These are phyloP conservation scores for Aeminium ludgeri DNA, from an alignment of 495 filamentous ascomycete species.

Conservation along the genomic window DNA sequence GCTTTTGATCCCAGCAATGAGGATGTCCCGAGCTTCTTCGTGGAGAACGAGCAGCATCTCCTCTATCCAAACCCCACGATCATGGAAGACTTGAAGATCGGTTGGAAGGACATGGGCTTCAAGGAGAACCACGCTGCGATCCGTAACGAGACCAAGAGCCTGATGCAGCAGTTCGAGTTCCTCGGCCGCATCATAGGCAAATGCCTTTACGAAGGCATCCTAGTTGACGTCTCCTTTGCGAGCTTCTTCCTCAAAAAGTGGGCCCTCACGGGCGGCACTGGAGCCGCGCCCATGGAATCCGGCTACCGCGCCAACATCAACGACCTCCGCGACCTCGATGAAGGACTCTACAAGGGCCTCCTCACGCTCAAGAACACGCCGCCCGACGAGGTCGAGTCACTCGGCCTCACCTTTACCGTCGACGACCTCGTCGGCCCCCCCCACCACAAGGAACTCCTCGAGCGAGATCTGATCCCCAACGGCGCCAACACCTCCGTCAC, in stretches of 20 bases:
- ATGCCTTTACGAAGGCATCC: slow-evolving; percentile 92
- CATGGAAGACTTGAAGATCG: slow-evolving; percentile 53
- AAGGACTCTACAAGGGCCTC: slow-evolving; percentile 82
- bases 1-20: slow-evolving; percentile 47
- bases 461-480: slow-evolving; percentile 53
- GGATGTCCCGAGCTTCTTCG: slow-evolving; percentile 43
- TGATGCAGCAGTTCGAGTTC: slow-evolving; percentile 75
- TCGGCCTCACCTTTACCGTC: slow-evolving; percentile 79
- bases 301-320: slow-evolving; percentile 79
- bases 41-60: slow-evolving; percentile 74
- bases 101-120: slow-evolving; percentile 36
- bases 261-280: slow-evolving; percentile 54
- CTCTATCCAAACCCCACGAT: slow-evolving; percentile 77
- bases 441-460: slow-evolving; percentile 36
- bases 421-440: slow-evolving; percentile 44
- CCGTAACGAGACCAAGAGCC: slow-evolving; percentile 38
- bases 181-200: slow-evolving; percentile 86
- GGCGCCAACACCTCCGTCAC: slow-evolving; percentile 70
- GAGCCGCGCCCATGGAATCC: slow-evolving; percentile 43
- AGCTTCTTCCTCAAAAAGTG: slow-evolving; percentile 94
- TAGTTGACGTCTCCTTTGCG: slow-evolving; percentile 86
- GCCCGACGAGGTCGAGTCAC: slow-evolving; percentile 55
- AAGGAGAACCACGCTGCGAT: slow-evolving; percentile 38
- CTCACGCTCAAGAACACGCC: slow-evolving; percentile 76
- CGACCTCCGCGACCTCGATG: slow-evolving; percentile 82